Conservation (phyloP, 1,284 basidiomycete species). For the Rhodotorula sp. region DNA sequence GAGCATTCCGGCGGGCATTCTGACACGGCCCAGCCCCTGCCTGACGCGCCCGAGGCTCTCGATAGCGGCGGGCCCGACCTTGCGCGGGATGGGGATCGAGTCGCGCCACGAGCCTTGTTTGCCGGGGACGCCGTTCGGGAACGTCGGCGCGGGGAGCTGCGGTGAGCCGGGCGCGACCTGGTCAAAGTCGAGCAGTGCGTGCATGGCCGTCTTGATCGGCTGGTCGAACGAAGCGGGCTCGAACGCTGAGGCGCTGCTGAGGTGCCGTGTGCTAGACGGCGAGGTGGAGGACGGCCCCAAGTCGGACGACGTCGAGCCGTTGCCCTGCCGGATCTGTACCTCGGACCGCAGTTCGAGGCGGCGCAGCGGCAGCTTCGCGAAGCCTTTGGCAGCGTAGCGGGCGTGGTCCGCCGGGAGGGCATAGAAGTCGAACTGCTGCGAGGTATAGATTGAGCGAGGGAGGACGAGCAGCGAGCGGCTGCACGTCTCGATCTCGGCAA, state of each 20-base stretch:
- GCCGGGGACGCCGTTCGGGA: constrained; percentile 65
- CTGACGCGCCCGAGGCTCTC: constrained; percentile 19
- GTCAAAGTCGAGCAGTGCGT: constrained; percentile 63
- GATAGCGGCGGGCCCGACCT: constrained; percentile 23
- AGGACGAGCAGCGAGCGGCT: constrained; percentile 63
- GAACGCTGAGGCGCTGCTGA: constrained; percentile 5
- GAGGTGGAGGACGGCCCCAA: neutral
- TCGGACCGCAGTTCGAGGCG: constrained; percentile 67
- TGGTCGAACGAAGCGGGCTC: constrained; percentile 65
- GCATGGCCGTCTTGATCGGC: constrained; percentile 71
- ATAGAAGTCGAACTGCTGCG: constrained; percentile 75
- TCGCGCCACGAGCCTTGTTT: constrained; percentile 38
- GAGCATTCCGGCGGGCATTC: constrained; percentile 12
- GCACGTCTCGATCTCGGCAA: constrained; percentile 75
- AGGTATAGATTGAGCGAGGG: constrained; percentile 72
- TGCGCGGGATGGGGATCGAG: constrained; percentile 23
- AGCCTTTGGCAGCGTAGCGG: constrained; percentile 62
- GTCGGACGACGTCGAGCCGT: neutral
- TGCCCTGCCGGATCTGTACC: constrained; percentile 61
- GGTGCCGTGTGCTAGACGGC: neutral
- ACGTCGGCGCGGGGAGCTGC: constrained; percentile 65
- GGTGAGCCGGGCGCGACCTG: constrained; percentile 47
- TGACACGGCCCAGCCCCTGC: constrained; percentile 21
- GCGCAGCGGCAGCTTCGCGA: constrained; percentile 65
- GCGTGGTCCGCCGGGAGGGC: constrained; percentile 49